Conservation (phyloP, 257 asterid species). For the Solanum bulbocastanum region DNA sequence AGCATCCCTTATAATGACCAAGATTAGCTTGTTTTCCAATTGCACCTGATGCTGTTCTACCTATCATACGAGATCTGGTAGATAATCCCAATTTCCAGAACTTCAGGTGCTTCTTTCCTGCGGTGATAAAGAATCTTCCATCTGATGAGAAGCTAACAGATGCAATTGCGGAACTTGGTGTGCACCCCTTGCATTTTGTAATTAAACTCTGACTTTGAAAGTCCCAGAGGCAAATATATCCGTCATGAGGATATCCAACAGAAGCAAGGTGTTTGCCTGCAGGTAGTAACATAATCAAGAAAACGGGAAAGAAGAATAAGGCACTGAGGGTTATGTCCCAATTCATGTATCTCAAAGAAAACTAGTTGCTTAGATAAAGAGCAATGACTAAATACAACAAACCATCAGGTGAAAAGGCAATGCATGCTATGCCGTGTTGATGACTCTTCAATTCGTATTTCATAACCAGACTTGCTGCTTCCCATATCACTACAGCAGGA, state of each 20-base stretch:
- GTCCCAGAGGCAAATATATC: constrained; percentile 62
- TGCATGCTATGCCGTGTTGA: constrained; percentile 53
- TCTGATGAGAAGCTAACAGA: constrained; percentile 43
- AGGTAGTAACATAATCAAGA: not conserved
- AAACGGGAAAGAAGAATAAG: not conserved
- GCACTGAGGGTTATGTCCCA: not conserved
- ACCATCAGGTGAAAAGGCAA: constrained; percentile 64
- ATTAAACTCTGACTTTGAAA: constrained; percentile 32
- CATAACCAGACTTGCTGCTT: constrained; percentile 24
- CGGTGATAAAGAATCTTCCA: constrained; percentile 37
- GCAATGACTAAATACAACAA: constrained; percentile 19
- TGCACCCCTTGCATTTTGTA: constrained; percentile 39
- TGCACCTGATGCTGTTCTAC: constrained; percentile 29
- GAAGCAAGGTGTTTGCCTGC: constrained; percentile 54
- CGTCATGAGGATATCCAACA: constrained; percentile 60
- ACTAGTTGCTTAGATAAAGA: not conserved
- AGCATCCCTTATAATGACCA: constrained; percentile 30
- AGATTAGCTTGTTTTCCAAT: constrained; percentile 30
- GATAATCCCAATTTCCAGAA: constrained; percentile 46
- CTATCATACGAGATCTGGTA: constrained; percentile 27
- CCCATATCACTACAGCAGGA: constrained; percentile 55
- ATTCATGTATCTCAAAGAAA: not conserved
- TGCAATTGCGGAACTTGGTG: constrained; percentile 35
- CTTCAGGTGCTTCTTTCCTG: constrained; percentile 51
- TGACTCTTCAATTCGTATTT: constrained; percentile 52